Conservation (phyloP, 495 filamentous ascomycete genomes). For the Pseudomonodictys pantanalensis region DNA sequence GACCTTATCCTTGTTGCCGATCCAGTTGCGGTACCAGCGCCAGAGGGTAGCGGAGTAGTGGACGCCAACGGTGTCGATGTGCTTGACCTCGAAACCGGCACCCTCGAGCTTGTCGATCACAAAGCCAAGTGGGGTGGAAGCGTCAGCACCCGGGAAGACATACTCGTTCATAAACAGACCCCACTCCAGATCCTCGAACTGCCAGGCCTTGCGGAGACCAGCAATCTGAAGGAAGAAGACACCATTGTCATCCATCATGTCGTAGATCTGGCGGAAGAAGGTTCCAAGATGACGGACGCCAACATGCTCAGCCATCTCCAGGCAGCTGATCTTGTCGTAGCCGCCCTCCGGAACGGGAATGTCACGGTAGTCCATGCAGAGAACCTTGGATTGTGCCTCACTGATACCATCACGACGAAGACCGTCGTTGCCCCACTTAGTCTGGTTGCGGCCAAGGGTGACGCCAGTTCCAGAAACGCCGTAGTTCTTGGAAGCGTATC, state of each 20-base stretch:
- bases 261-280: conserved; percentile 71
- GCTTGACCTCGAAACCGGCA: conserved; percentile 76
- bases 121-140: conserved; percentile 73
- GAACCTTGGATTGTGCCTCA: conserved; percentile 69
- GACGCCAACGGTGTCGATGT: conserved; percentile 82
- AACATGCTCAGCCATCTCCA: conserved; percentile 91
- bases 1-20: conserved; percentile 92
- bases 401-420: conserved; percentile 64
- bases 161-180: conserved; percentile 93
- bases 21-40: conserved; percentile 99
- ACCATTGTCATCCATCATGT: conserved; percentile 87
- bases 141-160: conserved; percentile 85
- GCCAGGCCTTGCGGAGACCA: conserved; percentile 77
- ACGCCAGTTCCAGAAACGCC: conserved; percentile 74
- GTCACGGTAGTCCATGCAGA: conserved; percentile 85
- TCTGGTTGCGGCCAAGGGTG: conserved; percentile 80
- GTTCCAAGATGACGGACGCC: conserved; percentile 68
- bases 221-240: conserved; percentile 81
- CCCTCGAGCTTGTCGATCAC: conserved; percentile 67
- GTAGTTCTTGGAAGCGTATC: conserved; percentile 75
- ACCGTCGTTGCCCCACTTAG: conserved; percentile 75
- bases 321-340: conserved; percentile 82
- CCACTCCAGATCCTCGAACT: conserved; percentile 87
- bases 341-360: conserved; percentile 64
- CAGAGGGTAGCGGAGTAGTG: conserved; percentile 97